phyloP scores from a whole-genome alignment of 2,329 filamentous ascomycete genomes.

The Aciculosporium take region DNA sequence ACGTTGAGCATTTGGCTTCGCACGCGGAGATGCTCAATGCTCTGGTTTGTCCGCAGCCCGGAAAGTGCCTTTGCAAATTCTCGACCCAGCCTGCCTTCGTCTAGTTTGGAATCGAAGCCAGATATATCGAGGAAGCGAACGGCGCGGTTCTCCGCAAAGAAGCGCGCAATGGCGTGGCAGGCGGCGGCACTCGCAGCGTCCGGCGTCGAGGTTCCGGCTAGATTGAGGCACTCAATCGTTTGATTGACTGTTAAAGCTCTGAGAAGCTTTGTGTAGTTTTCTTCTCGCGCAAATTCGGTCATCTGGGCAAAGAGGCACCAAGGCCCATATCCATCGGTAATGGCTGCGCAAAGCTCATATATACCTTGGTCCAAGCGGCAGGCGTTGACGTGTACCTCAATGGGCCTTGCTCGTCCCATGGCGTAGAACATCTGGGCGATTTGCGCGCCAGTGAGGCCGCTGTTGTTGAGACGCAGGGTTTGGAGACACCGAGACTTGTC shows the following conservation, averaged over 20 bases:
- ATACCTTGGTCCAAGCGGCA: constrained; percentile 40
- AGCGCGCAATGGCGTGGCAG: constrained; percentile 31
- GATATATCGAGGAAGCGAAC: constrained; percentile 42
- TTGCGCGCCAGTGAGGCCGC: constrained; percentile 35
- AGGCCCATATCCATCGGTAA: constrained; percentile 33
- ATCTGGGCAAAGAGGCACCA: constrained; percentile 39
- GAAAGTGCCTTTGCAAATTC: constrained; percentile 36
- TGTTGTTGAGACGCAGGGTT: constrained; percentile 35
- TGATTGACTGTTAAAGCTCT: constrained; percentile 34
- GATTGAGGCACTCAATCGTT: constrained; percentile 36
- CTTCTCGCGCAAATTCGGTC: constrained; percentile 40
- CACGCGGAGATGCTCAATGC: constrained; percentile 36
- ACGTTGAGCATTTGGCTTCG: constrained; percentile 41
- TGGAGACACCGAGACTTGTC: constrained; percentile 27
- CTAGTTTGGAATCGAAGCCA: constrained; percentile 41
- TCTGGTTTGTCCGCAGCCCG: constrained; percentile 29
- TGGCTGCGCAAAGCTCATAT: constrained; percentile 33
- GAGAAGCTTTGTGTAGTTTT: constrained; percentile 36
- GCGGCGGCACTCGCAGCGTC: constrained; percentile 31
- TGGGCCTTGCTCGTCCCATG: constrained; percentile 32
- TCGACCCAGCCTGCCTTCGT: constrained; percentile 40
- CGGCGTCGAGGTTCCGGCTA: constrained; percentile 39
- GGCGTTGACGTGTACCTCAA: constrained; percentile 34
- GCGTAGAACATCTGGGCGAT: constrained; percentile 36
- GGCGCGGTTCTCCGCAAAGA: constrained; percentile 36